A percentile compares a stretch with the other conserved stretches of the same genome.
Conservation (phyloP, 2,329 filamentous ascomycete species). For the Corynespora cassiicola region DNA sequence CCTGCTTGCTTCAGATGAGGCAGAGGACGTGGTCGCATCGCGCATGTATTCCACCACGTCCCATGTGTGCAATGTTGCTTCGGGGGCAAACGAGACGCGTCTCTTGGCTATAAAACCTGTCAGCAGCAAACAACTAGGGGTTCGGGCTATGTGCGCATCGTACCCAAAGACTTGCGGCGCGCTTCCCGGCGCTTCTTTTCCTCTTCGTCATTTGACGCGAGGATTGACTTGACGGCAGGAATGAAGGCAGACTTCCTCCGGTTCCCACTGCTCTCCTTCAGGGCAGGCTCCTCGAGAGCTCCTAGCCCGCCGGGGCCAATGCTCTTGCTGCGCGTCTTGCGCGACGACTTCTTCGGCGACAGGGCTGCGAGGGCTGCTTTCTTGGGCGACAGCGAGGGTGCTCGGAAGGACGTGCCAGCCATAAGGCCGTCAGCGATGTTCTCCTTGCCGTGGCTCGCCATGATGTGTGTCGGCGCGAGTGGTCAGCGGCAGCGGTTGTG, state of each 20-base stretch:
- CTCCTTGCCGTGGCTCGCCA: slow-evolving; percentile 68
- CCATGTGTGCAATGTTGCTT: slow-evolving; percentile 96
- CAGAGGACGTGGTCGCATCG: slow-evolving; percentile 78
- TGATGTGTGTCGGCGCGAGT: too few species aligned
- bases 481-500: too few species aligned
- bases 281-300: slow-evolving; percentile 78
- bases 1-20: slow-evolving; percentile 76
- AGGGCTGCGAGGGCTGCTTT: too few species aligned
- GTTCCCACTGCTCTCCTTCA: slow-evolving; percentile 78
- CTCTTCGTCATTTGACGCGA: slow-evolving; percentile 66
- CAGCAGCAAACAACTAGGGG: too few species aligned
- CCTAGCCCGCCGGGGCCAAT: slow-evolving; percentile 91
- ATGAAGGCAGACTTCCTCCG: slow-evolving; percentile 68
- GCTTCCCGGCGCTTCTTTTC: slow-evolving; percentile 77
- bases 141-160: slow-evolving; percentile 12
- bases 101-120: slow-evolving; percentile 68
- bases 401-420: slow-evolving; percentile 31
- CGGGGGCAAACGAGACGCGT: slow-evolving; percentile 94
- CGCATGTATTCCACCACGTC: slow-evolving; percentile 90
- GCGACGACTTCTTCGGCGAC: slow-evolving; percentile 38
- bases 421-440: slow-evolving; percentile 62
- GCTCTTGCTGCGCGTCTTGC: slow-evolving; percentile 81
- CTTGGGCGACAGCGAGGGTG: slow-evolving; percentile 33
- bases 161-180: slow-evolving; percentile 85
- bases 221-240: slow-evolving; percentile 57